phyloP scores from a whole-genome alignment of 2,329 filamentous ascomycete genomes.

The Eutypa lata region DNA sequence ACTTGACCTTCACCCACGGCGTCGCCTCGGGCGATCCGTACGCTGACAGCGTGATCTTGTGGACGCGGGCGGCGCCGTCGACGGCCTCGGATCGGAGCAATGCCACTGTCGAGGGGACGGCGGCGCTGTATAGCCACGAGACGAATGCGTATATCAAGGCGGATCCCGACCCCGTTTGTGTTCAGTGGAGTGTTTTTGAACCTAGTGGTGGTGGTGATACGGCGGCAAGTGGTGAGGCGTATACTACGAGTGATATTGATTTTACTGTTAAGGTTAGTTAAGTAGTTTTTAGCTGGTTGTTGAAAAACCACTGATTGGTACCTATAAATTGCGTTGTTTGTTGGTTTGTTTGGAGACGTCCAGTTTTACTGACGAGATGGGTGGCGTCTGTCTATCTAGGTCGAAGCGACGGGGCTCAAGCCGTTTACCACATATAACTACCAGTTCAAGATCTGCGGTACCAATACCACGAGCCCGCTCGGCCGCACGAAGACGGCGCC shows the following conservation, averaged over 20 bases:
- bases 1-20: constrained; percentile 63
- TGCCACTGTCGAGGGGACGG: constrained; percentile 39
- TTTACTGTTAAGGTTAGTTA: constrained; percentile 65
- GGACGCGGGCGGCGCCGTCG: constrained; percentile 45
- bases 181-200: constrained; percentile 60
- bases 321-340: too few species aligned
- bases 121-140: constrained; percentile 44
- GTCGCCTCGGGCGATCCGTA: constrained; percentile 48
- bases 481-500: constrained; percentile 35
- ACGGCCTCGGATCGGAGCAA: constrained; percentile 45
- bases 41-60: constrained; percentile 57
- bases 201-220: too few species aligned
- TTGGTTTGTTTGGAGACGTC: too few species aligned
- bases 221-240: constrained; percentile 57
- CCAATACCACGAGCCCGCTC: constrained; percentile 25
- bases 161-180: constrained; percentile 54
- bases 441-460: constrained; percentile 30
- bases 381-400: constrained; percentile 28
- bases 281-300: not conserved
- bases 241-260: constrained; percentile 71
- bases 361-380: not conserved
- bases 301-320: not conserved
- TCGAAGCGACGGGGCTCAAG: constrained; percentile 47
- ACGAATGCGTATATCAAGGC: constrained; percentile 44
- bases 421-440: constrained; percentile 31